A percentile compares a stretch with the other conserved stretches of the same genome.
Conservation (phyloP, 371 early-diverging fungal species). For the Nosema muscidifuracis region DNA sequence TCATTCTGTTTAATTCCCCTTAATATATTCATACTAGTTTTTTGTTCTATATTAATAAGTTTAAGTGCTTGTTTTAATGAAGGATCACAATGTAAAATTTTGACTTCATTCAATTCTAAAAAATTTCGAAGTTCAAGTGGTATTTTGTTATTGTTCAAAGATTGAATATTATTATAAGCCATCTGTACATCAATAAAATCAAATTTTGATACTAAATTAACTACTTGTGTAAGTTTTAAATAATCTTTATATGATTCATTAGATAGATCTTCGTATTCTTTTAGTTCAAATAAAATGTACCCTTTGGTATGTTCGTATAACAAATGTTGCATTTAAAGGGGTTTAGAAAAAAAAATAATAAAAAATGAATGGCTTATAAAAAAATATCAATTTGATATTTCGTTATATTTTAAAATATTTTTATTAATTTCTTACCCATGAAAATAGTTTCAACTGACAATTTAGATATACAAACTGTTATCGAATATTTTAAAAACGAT, state of each 20-base stretch:
- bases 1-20: constrained; percentile 42
- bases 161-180: not conserved
- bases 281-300: constrained; percentile 48
- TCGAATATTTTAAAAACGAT: constrained; percentile 19
- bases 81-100: constrained; percentile 45
- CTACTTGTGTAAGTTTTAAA: constrained; percentile 29
- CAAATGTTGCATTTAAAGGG: constrained; percentile 35
- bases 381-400: too few species aligned
- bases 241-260: constrained; percentile 29
- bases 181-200: constrained; percentile 11
- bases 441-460: constrained; percentile 5
- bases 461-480: constrained; percentile 2
- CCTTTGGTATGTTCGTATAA: constrained; percentile 51
- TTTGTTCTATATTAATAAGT: constrained; percentile 15
- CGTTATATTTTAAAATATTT: not conserved
- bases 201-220: constrained; percentile 15
- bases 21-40: constrained; percentile 24
- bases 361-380: too few species aligned
- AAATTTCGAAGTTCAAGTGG: constrained; percentile 29
- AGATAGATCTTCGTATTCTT: constrained; percentile 34
- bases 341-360: not conserved
- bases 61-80: constrained; percentile 31
- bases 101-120: constrained; percentile 43
- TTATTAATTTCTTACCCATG: constrained; percentile 8
- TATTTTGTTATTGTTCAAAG: not conserved